These are phyloP conservation scores for Lablab purpureus DNA, from an alignment of 306 rosid species.

Conservation along the genomic window DNA sequence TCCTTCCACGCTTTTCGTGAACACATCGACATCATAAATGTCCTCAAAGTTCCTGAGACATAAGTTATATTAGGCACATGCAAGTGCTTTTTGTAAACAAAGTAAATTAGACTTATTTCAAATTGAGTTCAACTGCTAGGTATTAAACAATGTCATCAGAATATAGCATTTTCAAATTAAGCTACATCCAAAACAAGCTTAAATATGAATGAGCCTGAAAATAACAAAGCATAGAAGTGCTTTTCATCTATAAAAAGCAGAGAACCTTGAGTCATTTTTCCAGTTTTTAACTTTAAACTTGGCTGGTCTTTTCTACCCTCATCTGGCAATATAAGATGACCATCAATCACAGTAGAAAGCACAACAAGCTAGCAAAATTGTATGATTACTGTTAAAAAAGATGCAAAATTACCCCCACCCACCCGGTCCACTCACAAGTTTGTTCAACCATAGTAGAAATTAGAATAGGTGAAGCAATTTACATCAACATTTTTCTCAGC, in stretches of 20 bases:
- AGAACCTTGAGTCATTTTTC: background rate
- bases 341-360: slow-evolving; percentile 7
- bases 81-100: slow-evolving; percentile 12
- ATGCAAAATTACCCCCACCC: background rate
- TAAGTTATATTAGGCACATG: slow-evolving; percentile 22
- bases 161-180: slow-evolving; percentile 35
- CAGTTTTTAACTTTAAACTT: background rate
- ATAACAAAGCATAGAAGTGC: background rate
- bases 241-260: background rate
- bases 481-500: slow-evolving; percentile 13
- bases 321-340: slow-evolving; percentile 16
- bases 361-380: slow-evolving; percentile 3
- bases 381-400: background rate
- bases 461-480: background rate
- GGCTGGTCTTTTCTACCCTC: slow-evolving; percentile 5
- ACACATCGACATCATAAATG: slow-evolving; percentile 75
- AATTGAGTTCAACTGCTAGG: background rate
- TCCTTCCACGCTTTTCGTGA: slow-evolving; percentile 80
- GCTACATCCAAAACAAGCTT: slow-evolving; percentile 20
- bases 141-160: slow-evolving; percentile 28
- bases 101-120: slow-evolving; percentile 24
- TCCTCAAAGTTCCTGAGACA: slow-evolving; percentile 85
- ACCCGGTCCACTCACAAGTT: background rate
- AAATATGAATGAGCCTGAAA: background rate
- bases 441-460: background rate